These are phyloP conservation scores for Euclidium syriacum DNA, from an alignment of 345 rosid species.

Conservation along the genomic window DNA sequence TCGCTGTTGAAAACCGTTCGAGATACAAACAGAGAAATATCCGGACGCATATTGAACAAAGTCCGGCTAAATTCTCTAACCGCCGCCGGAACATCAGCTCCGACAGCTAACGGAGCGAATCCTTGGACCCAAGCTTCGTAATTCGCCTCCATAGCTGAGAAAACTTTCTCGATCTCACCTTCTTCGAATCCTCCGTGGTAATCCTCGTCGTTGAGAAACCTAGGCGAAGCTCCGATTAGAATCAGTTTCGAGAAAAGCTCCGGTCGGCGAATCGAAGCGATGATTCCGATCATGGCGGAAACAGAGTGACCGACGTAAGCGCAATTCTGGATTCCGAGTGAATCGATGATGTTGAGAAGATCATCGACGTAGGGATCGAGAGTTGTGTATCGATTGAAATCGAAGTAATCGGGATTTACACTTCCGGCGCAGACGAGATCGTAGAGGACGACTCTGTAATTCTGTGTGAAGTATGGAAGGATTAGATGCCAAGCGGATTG, in stretches of 20 bases:
- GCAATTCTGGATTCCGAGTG: slow-evolving; percentile 53
- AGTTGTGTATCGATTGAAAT: slow-evolving; percentile 51
- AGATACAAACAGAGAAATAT: slow-evolving; percentile 58
- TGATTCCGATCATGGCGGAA: slow-evolving; percentile 81
- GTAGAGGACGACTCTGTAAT: slow-evolving; percentile 53
- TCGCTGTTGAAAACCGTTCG: slow-evolving; percentile 66
- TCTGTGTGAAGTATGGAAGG: slow-evolving; percentile 51
- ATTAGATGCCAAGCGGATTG: slow-evolving; percentile 85
- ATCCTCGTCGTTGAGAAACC: slow-evolving; percentile 60
- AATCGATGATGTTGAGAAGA: slow-evolving; percentile 64
- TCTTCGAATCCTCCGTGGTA: slow-evolving; percentile 77
- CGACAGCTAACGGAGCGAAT: slow-evolving; percentile 66
- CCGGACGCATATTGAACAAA: slow-evolving; percentile 86
- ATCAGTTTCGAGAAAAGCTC: slow-evolving; percentile 72
- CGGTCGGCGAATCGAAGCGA: slow-evolving; percentile 81
- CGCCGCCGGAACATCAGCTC: slow-evolving; percentile 77
- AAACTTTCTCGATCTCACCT: slow-evolving; percentile 56
- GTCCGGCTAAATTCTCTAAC: slow-evolving; percentile 84
- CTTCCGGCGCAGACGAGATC: slow-evolving; percentile 89
- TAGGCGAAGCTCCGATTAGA: slow-evolving; percentile 76
- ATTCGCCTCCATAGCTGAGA: slow-evolving; percentile 70
- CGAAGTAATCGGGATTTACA: slow-evolving; percentile 76
- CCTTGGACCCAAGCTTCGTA: slow-evolving; percentile 83
- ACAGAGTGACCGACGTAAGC: slow-evolving; percentile 81
- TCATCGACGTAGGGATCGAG: slow-evolving; percentile 81